Evolutionary conservation across 2,329 filamentous ascomycete species (phyloP).

Genomic region (Botrytis medusae): DNA sequence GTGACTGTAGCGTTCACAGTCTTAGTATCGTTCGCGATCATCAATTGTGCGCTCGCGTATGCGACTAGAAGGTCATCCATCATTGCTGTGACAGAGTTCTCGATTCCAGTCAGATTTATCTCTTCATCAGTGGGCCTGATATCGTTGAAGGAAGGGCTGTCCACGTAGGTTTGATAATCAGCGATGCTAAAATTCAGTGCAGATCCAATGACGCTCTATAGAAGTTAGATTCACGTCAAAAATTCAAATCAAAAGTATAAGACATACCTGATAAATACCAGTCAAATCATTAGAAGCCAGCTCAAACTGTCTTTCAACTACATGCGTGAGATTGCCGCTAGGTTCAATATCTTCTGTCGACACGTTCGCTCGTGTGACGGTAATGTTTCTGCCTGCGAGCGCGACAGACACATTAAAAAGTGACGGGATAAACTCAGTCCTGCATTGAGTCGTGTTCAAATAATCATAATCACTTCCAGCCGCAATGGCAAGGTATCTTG

Average conservation of each 20-base stretch:
- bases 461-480: no score
- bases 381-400: no score
- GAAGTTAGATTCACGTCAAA: not conserved
- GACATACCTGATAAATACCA: constrained; percentile 25
- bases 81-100: constrained; percentile 22
- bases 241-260: no score
- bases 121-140: not conserved
- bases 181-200: constrained; percentile 23
- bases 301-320: constrained; percentile 19
- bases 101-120: constrained; percentile 5
- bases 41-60: constrained; percentile 41
- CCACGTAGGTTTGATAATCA: constrained; percentile 11
- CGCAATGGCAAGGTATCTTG: no score
- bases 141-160: not conserved
- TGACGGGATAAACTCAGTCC: no score
- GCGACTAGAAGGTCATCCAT: constrained; percentile 35
- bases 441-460: no score
- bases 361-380: no score
- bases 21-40: constrained; percentile 35
- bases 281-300: constrained; percentile 35
- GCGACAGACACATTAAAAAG: no score
- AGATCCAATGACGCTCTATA: constrained; percentile 14
- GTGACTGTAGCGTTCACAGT: not conserved
- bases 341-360: no score
- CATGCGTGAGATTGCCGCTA: not conserved